A percentile compares a stretch with the other conserved stretches of the same genome.
phyloP scores from a whole-genome alignment of 2,329 filamentous ascomycete genomes.

The Aspergillus aculeatus region DNA sequence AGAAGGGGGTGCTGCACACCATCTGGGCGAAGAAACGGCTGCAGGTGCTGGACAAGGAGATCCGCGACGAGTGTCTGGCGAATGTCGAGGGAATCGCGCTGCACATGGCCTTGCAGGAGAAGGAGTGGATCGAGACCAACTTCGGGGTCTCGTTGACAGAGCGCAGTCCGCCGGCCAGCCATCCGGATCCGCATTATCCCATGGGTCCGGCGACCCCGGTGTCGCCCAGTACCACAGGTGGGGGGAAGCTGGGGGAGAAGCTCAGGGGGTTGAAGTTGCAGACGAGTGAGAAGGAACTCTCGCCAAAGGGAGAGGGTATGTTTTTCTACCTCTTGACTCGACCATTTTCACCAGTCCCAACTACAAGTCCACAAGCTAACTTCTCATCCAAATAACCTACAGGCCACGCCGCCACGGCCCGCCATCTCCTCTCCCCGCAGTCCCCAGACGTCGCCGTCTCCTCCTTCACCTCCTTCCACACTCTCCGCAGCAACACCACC shows the following conservation, averaged over 20 bases:
- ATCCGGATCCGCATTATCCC: constrained; percentile 25
- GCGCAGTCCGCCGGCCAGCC: constrained; percentile 31
- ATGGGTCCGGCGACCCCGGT: constrained; percentile 57
- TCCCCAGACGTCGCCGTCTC: constrained; percentile 63
- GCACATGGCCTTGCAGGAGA: constrained; percentile 80
- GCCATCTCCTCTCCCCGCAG: constrained; percentile 60
- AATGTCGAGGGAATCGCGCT: constrained; percentile 81
- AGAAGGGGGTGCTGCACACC: constrained; percentile 81
- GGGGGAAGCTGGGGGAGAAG: constrained; percentile 74
- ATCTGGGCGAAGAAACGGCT: constrained; percentile 86
- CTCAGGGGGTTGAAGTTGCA: constrained; percentile 74
- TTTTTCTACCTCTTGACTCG: neutral
- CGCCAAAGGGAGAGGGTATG: constrained; percentile 55
- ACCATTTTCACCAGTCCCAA: too few species aligned
- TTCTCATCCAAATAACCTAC: neutral
- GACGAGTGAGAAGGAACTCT: constrained; percentile 67
- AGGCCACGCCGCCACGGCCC: constrained; percentile 14
- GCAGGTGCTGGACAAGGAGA: constrained; percentile 72
- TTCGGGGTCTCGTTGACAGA: constrained; percentile 62
- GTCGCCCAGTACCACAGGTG: constrained; percentile 61
- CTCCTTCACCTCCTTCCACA: constrained; percentile 61
- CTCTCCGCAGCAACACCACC: constrained; percentile 25
- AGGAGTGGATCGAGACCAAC: constrained; percentile 78
- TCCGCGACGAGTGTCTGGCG: constrained; percentile 66
- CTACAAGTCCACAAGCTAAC: too few species aligned